Evolutionary conservation across 495 filamentous ascomycete species (phyloP).

Genomic region (Penicillium canescens): DNA sequence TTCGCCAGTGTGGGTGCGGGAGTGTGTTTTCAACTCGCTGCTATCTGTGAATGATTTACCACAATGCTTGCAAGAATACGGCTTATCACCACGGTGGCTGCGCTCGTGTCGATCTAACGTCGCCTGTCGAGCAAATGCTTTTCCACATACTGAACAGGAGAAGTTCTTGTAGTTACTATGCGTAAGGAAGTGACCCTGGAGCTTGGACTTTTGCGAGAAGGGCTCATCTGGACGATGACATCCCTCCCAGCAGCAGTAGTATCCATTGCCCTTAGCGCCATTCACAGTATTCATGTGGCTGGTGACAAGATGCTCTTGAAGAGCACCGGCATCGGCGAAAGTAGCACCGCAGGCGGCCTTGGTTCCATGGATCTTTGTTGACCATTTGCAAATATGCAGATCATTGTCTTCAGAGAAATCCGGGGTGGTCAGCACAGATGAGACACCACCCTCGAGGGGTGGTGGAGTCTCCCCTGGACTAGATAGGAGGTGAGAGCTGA

Average conservation of each 20-base stretch:
- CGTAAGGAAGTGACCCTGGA: slow-evolving; percentile 50
- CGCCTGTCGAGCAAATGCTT: slow-evolving; percentile 47
- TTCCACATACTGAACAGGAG: slow-evolving; percentile 46
- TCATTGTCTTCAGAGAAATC: slow-evolving; percentile 38
- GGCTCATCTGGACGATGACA: slow-evolving; percentile 48
- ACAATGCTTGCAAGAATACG: slow-evolving; percentile 46
- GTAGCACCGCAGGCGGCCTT: slow-evolving; percentile 35
- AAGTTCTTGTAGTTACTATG: slow-evolving; percentile 53
- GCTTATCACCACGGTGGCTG: slow-evolving; percentile 56
- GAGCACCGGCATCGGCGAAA: slow-evolving; percentile 36
- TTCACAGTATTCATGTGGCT: slow-evolving; percentile 42
- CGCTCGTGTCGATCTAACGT: slow-evolving; percentile 52
- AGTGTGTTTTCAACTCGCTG: slow-evolving; percentile 53
- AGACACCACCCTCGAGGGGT: slow-evolving; percentile 40
- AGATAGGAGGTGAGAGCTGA: slow-evolving; percentile 43
- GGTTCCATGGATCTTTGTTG: slow-evolving; percentile 27
- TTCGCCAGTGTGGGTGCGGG: slow-evolving; percentile 51
- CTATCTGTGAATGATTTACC: slow-evolving; percentile 50
- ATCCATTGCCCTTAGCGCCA: slow-evolving; percentile 47
- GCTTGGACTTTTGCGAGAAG: slow-evolving; percentile 51
- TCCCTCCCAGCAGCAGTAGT: slow-evolving; percentile 50
- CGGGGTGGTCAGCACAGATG: slow-evolving; percentile 44
- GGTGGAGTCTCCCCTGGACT: slow-evolving; percentile 46
- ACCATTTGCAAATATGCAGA: slow-evolving; percentile 42
- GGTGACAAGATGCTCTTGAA: slow-evolving; percentile 45